Conservation (phyloP, 768 basidiomycete genomes). For the Omphalotus guepiniiformis region DNA sequence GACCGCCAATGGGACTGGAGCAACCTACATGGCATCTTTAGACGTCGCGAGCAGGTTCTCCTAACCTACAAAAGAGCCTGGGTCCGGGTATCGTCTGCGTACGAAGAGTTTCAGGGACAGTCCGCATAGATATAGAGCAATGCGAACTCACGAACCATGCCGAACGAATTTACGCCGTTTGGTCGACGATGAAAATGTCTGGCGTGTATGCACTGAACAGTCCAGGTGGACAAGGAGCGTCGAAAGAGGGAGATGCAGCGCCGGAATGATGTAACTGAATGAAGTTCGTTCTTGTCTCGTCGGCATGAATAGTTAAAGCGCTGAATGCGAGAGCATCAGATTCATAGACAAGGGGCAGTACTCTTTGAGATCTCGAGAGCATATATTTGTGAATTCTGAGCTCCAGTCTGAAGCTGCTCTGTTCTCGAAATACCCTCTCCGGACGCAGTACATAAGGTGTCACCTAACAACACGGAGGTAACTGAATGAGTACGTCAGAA, state of each 20-base stretch:
- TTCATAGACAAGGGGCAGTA: no score
- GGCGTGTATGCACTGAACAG: constrained; percentile 29
- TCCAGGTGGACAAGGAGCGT: constrained; percentile 34
- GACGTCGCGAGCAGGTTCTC: constrained; percentile 32
- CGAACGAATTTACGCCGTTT: constrained; percentile 40
- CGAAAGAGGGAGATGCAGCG: constrained; percentile 38
- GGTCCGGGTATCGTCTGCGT: constrained; percentile 41
- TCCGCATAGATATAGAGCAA: no score
- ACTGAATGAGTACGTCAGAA: no score
- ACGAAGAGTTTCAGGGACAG: no score
- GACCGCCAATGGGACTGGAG: constrained; percentile 33
- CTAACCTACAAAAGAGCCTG: constrained; percentile 37
- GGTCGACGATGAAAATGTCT: constrained; percentile 35
- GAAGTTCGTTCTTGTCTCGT: constrained; percentile 22
- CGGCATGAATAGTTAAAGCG: no score
- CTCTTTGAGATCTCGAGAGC: no score
- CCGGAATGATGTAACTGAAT: constrained; percentile 40
- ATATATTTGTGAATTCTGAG: no score
- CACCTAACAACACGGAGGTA: no score
- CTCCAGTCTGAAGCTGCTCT: no score
- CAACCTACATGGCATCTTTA: constrained; percentile 35
- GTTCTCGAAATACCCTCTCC: no score
- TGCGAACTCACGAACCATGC: constrained; percentile 28
- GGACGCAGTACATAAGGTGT: no score
- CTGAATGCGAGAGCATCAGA: no score